Base-by-base conservation (phyloP, 1,284 basidiomycete species). In the Irpex rosettiformis region DNA sequence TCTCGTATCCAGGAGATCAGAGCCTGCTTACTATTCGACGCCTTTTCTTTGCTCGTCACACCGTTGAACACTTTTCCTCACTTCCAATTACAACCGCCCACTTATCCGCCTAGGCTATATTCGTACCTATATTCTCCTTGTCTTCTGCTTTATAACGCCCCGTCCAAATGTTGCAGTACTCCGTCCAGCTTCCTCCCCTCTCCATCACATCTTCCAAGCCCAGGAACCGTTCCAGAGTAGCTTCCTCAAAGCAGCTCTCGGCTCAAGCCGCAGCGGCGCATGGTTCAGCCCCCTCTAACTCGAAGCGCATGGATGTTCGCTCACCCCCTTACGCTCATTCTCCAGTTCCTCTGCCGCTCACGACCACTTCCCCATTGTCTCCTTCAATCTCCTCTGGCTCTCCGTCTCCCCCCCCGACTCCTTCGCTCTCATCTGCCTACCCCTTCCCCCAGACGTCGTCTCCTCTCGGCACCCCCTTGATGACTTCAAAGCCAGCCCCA, bases 141-240 rank as follows among this genome's bases (percentile, higher is more conserved):
- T 28, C 28, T 37, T 55, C 54, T 56, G 52, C 37, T 40, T 37
- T 56, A 55, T 45, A 45, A 45, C 43, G 40, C 49, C 56, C 56
- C 49, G 52, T 61, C 45, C 56, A 62, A 73, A 89, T 88, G 86
- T 84, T 89, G 83, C 86, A 88, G 78, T 86, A 83, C 69, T 79
- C 84, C 58, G 76, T 81, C 62, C 70, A 71, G 64, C 82, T 82
- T 62, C 81, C 84, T 43, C 78, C 79, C 64, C 78, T 80, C 73
- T 80, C 73, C 70, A 69, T 73, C 58, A 65, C 70, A 45, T 68
- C 68, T 62, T 69, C 69, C 55, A 74, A 72, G 65, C 60, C 56
- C 13, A 61, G 58, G 57, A 62, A 59, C 57, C 47, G 53, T 27
- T 45, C 43, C n/a, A 45, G 43, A 18, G 42, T 43, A 21, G 40